Evolutionary conservation across 768 basidiomycete genomes (phyloP).

Genomic region (Kwoniella mangroviensis): DNA sequence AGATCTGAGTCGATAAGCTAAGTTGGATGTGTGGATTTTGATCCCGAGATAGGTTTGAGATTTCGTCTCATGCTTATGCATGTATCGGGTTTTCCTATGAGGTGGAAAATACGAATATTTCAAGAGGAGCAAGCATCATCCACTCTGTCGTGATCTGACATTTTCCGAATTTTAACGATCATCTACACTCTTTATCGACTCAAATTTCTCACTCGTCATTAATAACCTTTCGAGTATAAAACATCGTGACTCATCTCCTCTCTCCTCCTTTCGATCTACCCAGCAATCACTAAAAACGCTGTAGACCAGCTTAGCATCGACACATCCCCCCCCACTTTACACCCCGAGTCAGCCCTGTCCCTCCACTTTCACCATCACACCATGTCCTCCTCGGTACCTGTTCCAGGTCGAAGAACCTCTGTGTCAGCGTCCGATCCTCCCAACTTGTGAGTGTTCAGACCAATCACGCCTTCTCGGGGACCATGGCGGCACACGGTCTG

Average conservation of each 20-base stretch:
- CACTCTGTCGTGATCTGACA: constrained; percentile 4
- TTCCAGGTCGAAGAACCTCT: constrained; percentile 46
- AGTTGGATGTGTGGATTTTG: background rate
- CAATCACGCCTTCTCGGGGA: background rate
- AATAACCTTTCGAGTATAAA: background rate
- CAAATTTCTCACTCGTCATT: background rate
- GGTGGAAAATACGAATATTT: background rate
- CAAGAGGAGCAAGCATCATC: background rate
- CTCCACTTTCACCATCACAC: constrained; percentile 10
- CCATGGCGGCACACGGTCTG: background rate
- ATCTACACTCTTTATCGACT: background rate
- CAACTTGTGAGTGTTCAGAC: constrained; percentile 42
- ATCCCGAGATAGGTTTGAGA: constrained; percentile 2
- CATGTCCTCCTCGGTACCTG: constrained; percentile 33
- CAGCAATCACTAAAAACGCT: background rate
- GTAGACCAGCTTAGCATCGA: constrained; percentile 5
- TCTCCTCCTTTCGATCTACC: background rate
- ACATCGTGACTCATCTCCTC: background rate
- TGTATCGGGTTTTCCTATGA: background rate
- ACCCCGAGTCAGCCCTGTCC: background rate
- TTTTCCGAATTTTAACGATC: constrained; percentile 14
- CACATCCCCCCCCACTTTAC: background rate
- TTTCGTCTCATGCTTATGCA: background rate
- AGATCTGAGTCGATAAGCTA: background rate
- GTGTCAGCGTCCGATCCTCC: constrained; percentile 58